A percentile compares a stretch with the other conserved stretches of the same genome.
Conservation (phyloP, 176 grass and related monocot species). For the Eleusine coracana region DNA sequence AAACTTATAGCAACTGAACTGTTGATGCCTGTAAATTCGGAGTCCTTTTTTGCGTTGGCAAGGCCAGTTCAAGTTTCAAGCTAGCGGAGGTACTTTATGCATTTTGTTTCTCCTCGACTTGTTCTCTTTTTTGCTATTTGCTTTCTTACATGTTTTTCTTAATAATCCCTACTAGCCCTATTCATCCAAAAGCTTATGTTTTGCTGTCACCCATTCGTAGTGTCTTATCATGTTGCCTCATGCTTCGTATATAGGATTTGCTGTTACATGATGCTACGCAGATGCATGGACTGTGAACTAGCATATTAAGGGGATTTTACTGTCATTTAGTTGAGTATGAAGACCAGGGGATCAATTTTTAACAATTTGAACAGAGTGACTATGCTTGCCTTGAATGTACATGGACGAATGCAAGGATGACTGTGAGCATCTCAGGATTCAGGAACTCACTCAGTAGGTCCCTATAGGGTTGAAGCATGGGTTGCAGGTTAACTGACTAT, state of each 20-base stretch:
- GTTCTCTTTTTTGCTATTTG: neutral
- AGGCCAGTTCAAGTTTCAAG: conserved; percentile 52
- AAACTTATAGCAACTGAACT: conserved; percentile 67
- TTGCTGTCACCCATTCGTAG: neutral
- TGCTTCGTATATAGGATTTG: neutral
- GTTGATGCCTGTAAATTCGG: conserved; percentile 66
- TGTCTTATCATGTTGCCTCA: neutral
- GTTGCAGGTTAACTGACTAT: neutral
- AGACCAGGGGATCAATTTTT: neutral
- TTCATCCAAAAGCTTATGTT: neutral
- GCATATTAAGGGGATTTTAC: neutral
- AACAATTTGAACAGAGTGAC: neutral
- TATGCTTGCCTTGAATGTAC: neutral
- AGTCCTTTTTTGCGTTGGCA: conserved; percentile 74
- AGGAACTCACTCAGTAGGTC: neutral
- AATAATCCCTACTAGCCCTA: neutral
- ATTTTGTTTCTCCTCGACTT: conserved; percentile 4
- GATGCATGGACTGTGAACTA: neutral
- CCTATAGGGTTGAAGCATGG: neutral
- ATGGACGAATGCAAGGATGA: neutral
- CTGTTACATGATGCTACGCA: neutral
- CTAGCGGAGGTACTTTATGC: conserved; percentile 39
- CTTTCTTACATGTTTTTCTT: conserved; percentile 7
- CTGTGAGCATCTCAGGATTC: neutral
- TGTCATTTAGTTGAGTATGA: neutral